Evolutionary conservation across 768 basidiomycete species (phyloP).

Genomic region (Serendipita sp.): DNA sequence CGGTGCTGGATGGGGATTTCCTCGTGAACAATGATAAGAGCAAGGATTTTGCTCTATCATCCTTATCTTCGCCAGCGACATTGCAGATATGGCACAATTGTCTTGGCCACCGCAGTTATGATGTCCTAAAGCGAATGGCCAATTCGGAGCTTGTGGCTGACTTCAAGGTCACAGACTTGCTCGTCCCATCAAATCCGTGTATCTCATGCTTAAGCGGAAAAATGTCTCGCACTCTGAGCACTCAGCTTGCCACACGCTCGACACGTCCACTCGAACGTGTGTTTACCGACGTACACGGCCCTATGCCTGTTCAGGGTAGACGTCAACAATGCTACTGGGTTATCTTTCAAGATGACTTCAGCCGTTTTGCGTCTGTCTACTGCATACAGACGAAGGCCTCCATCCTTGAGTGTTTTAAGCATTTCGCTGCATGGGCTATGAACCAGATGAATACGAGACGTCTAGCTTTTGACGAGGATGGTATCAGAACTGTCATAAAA

Average conservation of each 20-base stretch:
- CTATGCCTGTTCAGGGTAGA: neutral
- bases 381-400: conserved; percentile 5
- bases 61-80: neutral
- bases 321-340: conserved; percentile 9
- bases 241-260: neutral
- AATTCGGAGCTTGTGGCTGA: neutral
- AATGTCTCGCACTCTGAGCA: conserved; percentile 1
- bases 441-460: neutral
- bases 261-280: conserved; percentile 2
- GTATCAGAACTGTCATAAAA: neutral
- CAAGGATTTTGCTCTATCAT: too few relatives aligned
- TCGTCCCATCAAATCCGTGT: neutral
- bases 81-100: conserved; percentile 4
- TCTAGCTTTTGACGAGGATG: neutral
- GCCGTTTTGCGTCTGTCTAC: neutral
- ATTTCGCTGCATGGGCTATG: neutral
- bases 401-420: conserved; percentile 3
- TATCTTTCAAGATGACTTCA: conserved; percentile 6
- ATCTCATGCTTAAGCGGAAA: conserved; percentile 8
- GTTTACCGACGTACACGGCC: conserved; percentile 8
- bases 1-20: conserved; percentile 2
- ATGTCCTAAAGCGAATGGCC: neutral
- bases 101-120: conserved; percentile 1
- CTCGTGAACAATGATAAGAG: too few relatives aligned
- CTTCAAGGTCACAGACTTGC: neutral